Conservation (phyloP, 805 yeast species). For the Komagataella ulmi region DNA sequence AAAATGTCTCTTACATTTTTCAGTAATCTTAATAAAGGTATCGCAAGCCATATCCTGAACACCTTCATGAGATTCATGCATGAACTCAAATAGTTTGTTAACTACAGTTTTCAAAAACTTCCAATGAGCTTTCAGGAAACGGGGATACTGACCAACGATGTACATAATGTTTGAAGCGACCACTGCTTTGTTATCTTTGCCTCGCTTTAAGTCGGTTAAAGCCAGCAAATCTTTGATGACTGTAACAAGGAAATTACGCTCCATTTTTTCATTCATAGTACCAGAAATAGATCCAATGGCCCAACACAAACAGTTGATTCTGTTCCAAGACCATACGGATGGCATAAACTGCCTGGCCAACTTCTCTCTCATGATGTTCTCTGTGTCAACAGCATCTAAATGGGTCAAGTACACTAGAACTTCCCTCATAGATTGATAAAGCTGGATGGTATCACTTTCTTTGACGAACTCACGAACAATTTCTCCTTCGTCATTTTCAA, state of each 20-base stretch:
- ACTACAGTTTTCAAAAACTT: constrained; percentile 92
- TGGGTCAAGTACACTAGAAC: constrained; percentile 92
- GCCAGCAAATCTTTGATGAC: constrained; percentile 88
- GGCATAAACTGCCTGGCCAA: constrained; percentile 90
- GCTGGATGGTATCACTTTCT: constrained; percentile 92
- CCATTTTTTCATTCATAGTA: constrained; percentile 97
- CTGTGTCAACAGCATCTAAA: constrained; percentile 88
- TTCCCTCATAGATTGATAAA: constrained; percentile 92
- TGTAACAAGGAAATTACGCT: constrained; percentile 82
- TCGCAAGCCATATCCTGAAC: constrained; percentile 99
- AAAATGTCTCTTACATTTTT: constrained; percentile 91
- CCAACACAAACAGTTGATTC: constrained; percentile 95
- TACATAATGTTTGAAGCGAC: constrained; percentile 99
- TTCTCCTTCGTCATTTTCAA: constrained; percentile 98
- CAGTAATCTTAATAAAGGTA: constrained; percentile 91
- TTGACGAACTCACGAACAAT: constrained; percentile 94
- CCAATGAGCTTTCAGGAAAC: constrained; percentile 97
- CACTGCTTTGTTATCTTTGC: constrained; percentile 96
- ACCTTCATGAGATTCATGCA: constrained; percentile 99
- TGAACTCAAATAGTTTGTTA: constrained; percentile 88
- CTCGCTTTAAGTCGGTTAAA: constrained; percentile 90
- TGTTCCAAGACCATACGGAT: constrained; percentile 98
- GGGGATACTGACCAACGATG: constrained; percentile 97
- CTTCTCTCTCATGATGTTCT: constrained; percentile 84
- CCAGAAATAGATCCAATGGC: constrained; percentile 99